Evolutionary conservation across 2,329 filamentous ascomycete species (phyloP).

Genomic region (Colletotrichum australisinense): DNA sequence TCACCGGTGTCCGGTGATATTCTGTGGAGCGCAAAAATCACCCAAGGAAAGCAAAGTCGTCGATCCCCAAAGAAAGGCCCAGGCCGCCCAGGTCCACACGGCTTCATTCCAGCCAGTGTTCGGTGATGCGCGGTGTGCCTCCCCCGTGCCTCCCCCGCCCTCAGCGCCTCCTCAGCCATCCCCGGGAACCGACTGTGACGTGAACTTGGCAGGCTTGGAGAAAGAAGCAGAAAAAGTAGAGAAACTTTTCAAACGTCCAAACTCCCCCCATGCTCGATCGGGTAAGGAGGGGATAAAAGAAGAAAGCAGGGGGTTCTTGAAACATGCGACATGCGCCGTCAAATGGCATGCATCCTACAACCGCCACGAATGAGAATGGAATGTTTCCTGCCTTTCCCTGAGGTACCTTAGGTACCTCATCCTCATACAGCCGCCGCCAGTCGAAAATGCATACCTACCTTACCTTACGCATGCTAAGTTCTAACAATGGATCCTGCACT

Average conservation of each 20-base stretch:
- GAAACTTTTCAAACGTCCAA: neutral
- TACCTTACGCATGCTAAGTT: neutral
- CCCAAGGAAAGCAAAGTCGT: neutral
- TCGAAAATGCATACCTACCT: neutral
- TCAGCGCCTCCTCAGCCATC: constrained; percentile 1
- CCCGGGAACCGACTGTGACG: constrained; percentile 25
- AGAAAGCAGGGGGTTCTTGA: constrained; percentile 16
- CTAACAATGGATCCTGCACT: too few relatives aligned
- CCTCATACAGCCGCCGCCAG: constrained; percentile 20
- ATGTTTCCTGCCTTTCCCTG: constrained; percentile 14
- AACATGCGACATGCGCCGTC: constrained; percentile 35
- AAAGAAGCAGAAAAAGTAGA: neutral
- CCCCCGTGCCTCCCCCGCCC: neutral
- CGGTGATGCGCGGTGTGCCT: neutral
- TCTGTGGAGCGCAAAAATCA: neutral
- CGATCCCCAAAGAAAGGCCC: neutral
- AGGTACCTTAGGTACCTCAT: too few relatives aligned
- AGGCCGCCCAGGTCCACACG: neutral
- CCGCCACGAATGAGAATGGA: constrained; percentile 31
- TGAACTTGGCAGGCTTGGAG: constrained; percentile 1
- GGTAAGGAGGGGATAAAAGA: neutral
- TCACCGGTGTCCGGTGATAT: too few relatives aligned
- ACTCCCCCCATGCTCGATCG: neutral
- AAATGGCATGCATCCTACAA: constrained; percentile 32
- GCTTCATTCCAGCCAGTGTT: neutral